Percentiles rank a stretch among this genome's conserved stretches.
Conservation (phyloP, 2,329 filamentous ascomycete species). For the Botryosphaeria dothidea region DNA sequence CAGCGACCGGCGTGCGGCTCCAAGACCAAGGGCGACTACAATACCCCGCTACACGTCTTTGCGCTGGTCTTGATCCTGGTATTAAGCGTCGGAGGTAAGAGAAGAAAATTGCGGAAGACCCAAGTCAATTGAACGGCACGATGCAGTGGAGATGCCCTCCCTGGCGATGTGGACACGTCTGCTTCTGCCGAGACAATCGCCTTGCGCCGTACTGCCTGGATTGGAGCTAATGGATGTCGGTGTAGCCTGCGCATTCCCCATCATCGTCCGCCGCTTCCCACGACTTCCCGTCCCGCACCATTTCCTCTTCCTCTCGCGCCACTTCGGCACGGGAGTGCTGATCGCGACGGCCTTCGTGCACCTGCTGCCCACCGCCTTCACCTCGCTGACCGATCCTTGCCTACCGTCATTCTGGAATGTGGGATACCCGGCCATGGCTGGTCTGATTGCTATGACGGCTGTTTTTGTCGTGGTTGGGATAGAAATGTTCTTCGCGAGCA, state of each 20-base stretch:
- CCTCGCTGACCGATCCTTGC: conserved; percentile 42
- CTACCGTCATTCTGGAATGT: conserved; percentile 41
- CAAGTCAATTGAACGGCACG: background rate
- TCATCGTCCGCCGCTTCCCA: conserved; percentile 41
- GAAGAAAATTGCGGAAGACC: background rate
- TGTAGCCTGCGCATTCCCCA: conserved; percentile 42
- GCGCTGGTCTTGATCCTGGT: conserved; percentile 59
- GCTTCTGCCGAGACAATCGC: background rate
- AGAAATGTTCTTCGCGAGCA: conserved; percentile 84
- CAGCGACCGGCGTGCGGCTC: conserved; percentile 55
- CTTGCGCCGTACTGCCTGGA: background rate
- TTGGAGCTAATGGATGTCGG: background rate
- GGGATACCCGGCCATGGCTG: conserved; percentile 42
- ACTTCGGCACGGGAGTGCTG: conserved; percentile 43
- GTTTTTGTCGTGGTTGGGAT: conserved; percentile 71
- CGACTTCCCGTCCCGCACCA: conserved; percentile 39
- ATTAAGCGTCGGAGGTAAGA: conserved; percentile 54
- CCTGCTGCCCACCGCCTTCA: conserved; percentile 42
- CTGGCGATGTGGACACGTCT: background rate
- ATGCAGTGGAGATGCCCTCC: background rate
- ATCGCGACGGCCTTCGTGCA: conserved; percentile 44
- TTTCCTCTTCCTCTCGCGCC: conserved; percentile 42
- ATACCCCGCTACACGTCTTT: conserved; percentile 57
- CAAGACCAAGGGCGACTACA: conserved; percentile 50
- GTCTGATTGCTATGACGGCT: conserved; percentile 40